Percentiles rank a stretch among this genome's conserved stretches.
phyloP scores from a whole-genome alignment of 768 basidiomycete genomes.

The Boletus pseudo-olivaceus region DNA sequence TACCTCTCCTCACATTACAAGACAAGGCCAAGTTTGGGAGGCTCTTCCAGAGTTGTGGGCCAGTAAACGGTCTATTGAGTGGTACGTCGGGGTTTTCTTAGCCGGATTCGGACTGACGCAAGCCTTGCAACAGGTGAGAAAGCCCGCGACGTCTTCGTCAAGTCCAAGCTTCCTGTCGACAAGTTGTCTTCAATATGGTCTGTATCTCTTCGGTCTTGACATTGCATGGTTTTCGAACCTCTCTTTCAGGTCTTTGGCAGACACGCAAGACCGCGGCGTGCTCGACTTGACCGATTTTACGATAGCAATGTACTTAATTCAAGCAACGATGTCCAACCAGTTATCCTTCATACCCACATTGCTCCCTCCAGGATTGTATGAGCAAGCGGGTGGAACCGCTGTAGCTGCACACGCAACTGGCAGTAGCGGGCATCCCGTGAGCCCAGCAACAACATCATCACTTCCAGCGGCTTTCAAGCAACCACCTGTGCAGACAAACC shows the following conservation, averaged over 20 bases:
- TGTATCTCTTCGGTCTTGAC: constrained; percentile 19
- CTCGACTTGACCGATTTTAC: constrained; percentile 91
- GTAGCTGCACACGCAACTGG: constrained; percentile 56
- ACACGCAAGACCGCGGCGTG: constrained; percentile 86
- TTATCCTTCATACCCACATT: constrained; percentile 65
- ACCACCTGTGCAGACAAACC: constrained; percentile 54
- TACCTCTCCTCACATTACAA: constrained; percentile 71
- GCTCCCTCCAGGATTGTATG: constrained; percentile 82
- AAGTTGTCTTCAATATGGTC: constrained; percentile 93
- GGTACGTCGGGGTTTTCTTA: constrained; percentile 45
- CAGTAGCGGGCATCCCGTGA: constrained; percentile 56
- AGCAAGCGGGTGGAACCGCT: constrained; percentile 60
- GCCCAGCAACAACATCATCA: constrained; percentile 45
- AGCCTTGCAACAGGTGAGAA: constrained; percentile 57
- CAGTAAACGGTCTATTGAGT: constrained; percentile 70
- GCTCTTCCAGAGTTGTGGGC: constrained; percentile 71
- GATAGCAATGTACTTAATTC: constrained; percentile 95
- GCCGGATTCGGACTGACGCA: neutral
- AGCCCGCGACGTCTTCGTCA: constrained; percentile 86
- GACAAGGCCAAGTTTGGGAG: constrained; percentile 83
- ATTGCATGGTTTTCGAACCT: neutral
- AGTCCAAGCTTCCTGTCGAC: constrained; percentile 83
- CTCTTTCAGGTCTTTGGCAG: constrained; percentile 77
- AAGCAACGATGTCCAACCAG: constrained; percentile 82
- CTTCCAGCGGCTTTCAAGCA: constrained; percentile 53